A percentile compares a stretch with the other conserved stretches of the same genome.
phyloP scores from a whole-genome alignment of 306 rosid species.

The Cucurbita argyrosperma region DNA sequence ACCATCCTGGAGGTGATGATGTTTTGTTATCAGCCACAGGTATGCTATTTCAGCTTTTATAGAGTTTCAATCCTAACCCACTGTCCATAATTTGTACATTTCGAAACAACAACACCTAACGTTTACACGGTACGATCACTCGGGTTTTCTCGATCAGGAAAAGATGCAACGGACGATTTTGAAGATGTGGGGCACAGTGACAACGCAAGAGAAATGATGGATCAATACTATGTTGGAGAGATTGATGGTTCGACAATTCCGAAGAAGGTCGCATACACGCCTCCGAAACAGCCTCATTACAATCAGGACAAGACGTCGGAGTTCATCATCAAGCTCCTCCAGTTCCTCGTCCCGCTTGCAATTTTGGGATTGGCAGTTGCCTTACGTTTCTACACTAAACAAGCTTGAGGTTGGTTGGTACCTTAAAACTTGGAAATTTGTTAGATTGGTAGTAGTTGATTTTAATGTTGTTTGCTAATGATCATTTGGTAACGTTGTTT shows the following conservation, averaged over 20 bases:
- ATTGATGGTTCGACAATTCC: slow-evolving; percentile 36
- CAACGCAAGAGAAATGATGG: slow-evolving; percentile 39
- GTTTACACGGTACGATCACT: neutral
- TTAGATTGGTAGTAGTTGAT: neutral
- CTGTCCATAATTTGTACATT: neutral
- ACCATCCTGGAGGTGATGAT: slow-evolving; percentile 54
- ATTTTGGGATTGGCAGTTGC: slow-evolving; percentile 43
- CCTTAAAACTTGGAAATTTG: neutral
- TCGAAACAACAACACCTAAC: neutral
- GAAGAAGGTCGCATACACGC: slow-evolving; percentile 16
- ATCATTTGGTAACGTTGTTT: neutral
- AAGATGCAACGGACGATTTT: slow-evolving; percentile 52
- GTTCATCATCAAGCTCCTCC: slow-evolving; percentile 43
- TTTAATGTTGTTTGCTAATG: neutral
- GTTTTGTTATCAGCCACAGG: slow-evolving; percentile 45
- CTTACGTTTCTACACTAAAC: slow-evolving; percentile 35
- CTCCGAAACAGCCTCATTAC: slow-evolving; percentile 48
- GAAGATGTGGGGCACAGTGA: slow-evolving; percentile 51
- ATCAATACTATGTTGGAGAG: slow-evolving; percentile 30
- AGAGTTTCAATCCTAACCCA: neutral
- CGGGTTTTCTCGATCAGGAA: slow-evolving; percentile 12
- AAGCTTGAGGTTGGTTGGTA: slow-evolving; percentile 16
- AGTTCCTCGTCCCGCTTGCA: slow-evolving; percentile 41
- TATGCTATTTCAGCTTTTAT: neutral
- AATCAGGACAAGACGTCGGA: slow-evolving; percentile 48